Base-by-base conservation (phyloP, 129 eudicot species). In the Silybum marianum region DNA sequence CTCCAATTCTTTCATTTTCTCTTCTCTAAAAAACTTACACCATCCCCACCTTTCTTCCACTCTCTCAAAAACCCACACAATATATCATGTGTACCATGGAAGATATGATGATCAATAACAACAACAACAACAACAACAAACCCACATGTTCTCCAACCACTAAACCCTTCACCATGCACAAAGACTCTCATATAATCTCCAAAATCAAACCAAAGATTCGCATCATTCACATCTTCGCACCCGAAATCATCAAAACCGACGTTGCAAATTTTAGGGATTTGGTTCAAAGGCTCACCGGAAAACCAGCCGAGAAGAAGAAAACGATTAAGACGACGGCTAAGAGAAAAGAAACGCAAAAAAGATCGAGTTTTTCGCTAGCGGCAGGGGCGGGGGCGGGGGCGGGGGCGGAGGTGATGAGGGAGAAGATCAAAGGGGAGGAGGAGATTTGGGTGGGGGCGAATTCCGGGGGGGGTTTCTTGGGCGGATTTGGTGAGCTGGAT, bases 241-340 rank as follows among this genome's bases (percentile, higher is more conserved):
- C 98, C 0, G 98, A 94, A 84, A 90, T 94, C 80, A 94, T 94
- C 88, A 90, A 94, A 71, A 94, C 98, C 9, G 98, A 92, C 80
- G 97, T 85, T 0, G 96, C 86, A 0, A 94, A 94, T 78, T 94
- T 94, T 89, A 80, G 98, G 39, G 98, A 94, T 65, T 83, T 94
- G 28, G 98, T 92, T 7, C 97, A 94, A 58, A 82, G 95, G 71
- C 93, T 94, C 82, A 94, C 98, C 25, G 98, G 98, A 23, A 94
- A 94, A 76, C 97, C 98, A 0, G 69, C 88, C 2, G 87, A 89
- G 58, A 84, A 81, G 77, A 86, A 85, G 78, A 88, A 74, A 42
- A 16, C 30, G 2, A 28, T 22, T 16, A 87, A 71, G 73, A 78
- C 58, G 25, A 3, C 58, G 21, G 3, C 58, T 16, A 12, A 78